Percentiles rank a stretch among this genome's conserved stretches.
These are phyloP conservation scores for Penicillium verrucosum DNA, from an alignment of 2,329 filamentous ascomycete genomes.

Conservation along the genomic window DNA sequence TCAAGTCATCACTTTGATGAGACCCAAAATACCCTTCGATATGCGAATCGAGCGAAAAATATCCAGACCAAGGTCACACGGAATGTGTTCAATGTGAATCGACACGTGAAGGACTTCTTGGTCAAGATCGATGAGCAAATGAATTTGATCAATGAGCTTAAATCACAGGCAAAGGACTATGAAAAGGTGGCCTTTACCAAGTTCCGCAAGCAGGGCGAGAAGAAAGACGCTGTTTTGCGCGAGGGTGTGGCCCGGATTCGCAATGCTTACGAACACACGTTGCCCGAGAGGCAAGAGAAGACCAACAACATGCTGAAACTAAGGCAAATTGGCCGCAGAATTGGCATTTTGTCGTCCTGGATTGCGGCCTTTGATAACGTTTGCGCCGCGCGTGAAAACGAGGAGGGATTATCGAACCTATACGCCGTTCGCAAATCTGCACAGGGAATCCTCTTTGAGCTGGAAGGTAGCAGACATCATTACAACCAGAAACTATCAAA, in stretches of 20 bases:
- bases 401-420: slow-evolving; percentile 64
- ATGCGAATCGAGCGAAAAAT: slow-evolving; percentile 97
- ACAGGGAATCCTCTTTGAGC: slow-evolving; percentile 79
- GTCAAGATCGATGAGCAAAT: slow-evolving; percentile 99
- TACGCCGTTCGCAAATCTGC: slow-evolving; percentile 80
- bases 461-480: slow-evolving; percentile 87
- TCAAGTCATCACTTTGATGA: slow-evolving; percentile 97
- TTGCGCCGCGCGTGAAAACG: slow-evolving; percentile 68
- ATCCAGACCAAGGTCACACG: slow-evolving; percentile 99
- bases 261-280: slow-evolving; percentile 76
- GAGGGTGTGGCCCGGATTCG: slow-evolving; percentile 80
- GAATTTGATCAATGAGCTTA: slow-evolving; percentile 92
- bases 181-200: slow-evolving; percentile 80
- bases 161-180: slow-evolving; percentile 85
- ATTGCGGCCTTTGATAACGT: slow-evolving; percentile 85
- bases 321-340: slow-evolving; percentile 77
- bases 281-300: slow-evolving; percentile 73
- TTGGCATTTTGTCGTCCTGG: slow-evolving; percentile 84
- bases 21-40: slow-evolving; percentile 94
- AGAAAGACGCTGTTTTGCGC: slow-evolving; percentile 69
- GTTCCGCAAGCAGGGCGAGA: slow-evolving; percentile 85
- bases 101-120: slow-evolving; percentile 97
- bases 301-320: slow-evolving; percentile 76
- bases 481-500: slow-evolving; percentile 80
- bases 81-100: slow-evolving; percentile 98